Base-by-base conservation (phyloP, 2,329 filamentous ascomycete genomes). In the Diatrype stigma region DNA sequence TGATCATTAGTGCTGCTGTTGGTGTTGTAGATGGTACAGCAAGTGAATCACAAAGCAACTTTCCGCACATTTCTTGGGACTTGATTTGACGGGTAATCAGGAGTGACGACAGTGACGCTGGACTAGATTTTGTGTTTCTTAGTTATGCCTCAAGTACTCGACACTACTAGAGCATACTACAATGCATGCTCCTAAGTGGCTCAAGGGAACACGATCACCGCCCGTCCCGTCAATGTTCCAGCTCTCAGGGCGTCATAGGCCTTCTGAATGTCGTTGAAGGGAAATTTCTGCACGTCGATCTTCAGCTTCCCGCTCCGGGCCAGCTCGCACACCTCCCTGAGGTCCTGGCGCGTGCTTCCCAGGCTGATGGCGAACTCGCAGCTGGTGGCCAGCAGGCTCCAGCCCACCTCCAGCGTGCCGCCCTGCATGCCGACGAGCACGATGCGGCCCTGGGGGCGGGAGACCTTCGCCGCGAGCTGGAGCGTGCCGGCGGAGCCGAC, bases 291-390 rank as follows among this genome's bases (percentile, higher is more conserved):
- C 23, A 57, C 46, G 17, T 57, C 55, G 22, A 59, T 51, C 19
- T 51, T 50, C 32, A 59, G 21, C 42, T 56, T 57, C 0, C 56
- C 56, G 12, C 26, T 42, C 46, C 22, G 45, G 21, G 51, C 51
- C 50, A 59, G n/a, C 4, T 50, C 51, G 45, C 56, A 59, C 26
- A 59, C 56, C 48, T 59, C 56, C 38, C 49, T 48, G 17, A 57
- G 28, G 40, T 59, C 55, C 45, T 57, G 56, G 14, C 56, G 40
- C 37, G 56, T 59, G 35, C 56, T 59, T 8, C 55, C 54, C 26
- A 57, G 35, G 42, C 56, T 57, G 23, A 57, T 53, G 6, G 55
- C 50, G 40, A 59, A 57, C 50, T 59, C 56, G 22, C 56, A 59
- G 34, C 53, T 47, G n/a, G 55, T 57, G 7, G 52, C 51, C n/a